A percentile compares a stretch with the other conserved stretches of the same genome.
phyloP scores from a whole-genome alignment of 2,329 filamentous ascomycete genomes.

The Aspergillus flavus region DNA sequence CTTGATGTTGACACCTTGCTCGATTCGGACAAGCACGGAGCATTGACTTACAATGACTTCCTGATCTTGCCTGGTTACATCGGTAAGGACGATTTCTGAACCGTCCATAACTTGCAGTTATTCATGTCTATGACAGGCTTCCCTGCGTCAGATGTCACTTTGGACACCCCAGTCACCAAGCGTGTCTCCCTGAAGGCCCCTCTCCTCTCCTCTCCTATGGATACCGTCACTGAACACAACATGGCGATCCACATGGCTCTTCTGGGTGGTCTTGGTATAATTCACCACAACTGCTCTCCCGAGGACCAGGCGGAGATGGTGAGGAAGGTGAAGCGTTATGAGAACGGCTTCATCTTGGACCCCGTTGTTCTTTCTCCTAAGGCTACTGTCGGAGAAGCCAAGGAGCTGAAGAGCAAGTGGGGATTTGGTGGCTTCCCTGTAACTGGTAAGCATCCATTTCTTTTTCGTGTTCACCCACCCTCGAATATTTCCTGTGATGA shows the following conservation, averaged over 20 bases:
- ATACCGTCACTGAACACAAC: slow-evolving; percentile 98
- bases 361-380: slow-evolving; percentile 86
- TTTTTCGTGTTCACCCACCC: slow-evolving; percentile 19
- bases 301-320: slow-evolving; percentile 99
- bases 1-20: slow-evolving; percentile 84
- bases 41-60: slow-evolving; percentile 99
- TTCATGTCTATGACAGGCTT: slow-evolving; percentile 62
- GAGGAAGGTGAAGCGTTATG: slow-evolving; percentile 97
- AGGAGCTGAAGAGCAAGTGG: slow-evolving; percentile 94
- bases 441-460: slow-evolving; percentile 72
- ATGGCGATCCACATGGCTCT: slow-evolving; percentile 91
- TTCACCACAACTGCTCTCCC: slow-evolving; percentile 99
- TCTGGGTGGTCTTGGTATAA: slow-evolving; percentile 69
- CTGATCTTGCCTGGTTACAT: slow-evolving; percentile 96
- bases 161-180: slow-evolving; percentile 94
- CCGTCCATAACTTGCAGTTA: slow-evolving; percentile 19
- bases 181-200: slow-evolving; percentile 94
- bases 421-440: slow-evolving; percentile 98
- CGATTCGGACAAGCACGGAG: slow-evolving; percentile 88
- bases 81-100: slow-evolving; percentile 52
- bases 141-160: slow-evolving; percentile 80
- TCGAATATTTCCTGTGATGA: slow-evolving; percentile 65
- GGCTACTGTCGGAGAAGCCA: slow-evolving; percentile 89
- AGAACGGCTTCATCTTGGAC: slow-evolving; percentile 98
- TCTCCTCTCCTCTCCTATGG: slow-evolving; percentile 97